Evolutionary conservation across 1,139 yeast species (phyloP).

Genomic region (Saccharomyces hybrid): DNA sequence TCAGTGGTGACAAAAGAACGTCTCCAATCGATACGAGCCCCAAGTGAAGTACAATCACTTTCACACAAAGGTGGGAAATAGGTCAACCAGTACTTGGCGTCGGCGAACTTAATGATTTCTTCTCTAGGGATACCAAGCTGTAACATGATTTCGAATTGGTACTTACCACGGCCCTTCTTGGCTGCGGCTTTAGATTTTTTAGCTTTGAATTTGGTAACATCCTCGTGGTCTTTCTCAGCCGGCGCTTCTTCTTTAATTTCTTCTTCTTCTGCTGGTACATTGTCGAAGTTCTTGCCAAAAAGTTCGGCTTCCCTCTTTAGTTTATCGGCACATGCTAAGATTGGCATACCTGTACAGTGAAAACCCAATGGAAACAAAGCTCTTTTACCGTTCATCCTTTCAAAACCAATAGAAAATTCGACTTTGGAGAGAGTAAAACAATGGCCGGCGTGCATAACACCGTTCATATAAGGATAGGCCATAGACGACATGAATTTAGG

Average conservation of each 20-base stretch:
- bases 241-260: slow-evolving; percentile 39
- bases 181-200: slow-evolving; percentile 90
- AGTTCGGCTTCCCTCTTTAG: slow-evolving; percentile 84
- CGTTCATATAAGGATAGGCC: slow-evolving; percentile 99
- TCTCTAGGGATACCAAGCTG: slow-evolving; percentile 82
- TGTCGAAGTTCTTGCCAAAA: slow-evolving; percentile 77
- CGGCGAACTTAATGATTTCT: slow-evolving; percentile 82
- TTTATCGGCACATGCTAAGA: slow-evolving; percentile 94
- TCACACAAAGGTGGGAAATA: slow-evolving; percentile 89
- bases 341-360: slow-evolving; percentile 99
- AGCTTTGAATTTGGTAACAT: slow-evolving; percentile 83
- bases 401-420: slow-evolving; percentile 90
- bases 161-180: slow-evolving; percentile 88
- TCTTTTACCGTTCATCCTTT: slow-evolving; percentile 88
- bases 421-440: slow-evolving; percentile 91
- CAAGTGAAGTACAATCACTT: slow-evolving; percentile 71
- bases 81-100: slow-evolving; percentile 79
- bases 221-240: slow-evolving; percentile 46
- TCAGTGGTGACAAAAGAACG: slow-evolving; percentile 94
- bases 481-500: slow-evolving; percentile 89
- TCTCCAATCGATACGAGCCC: slow-evolving; percentile 98
- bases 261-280: slow-evolving; percentile 51
- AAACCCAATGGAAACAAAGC: slow-evolving; percentile 95
- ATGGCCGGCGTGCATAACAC: slow-evolving; percentile 97
- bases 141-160: slow-evolving; percentile 92